Evolutionary conservation across 2,329 filamentous ascomycete genomes (phyloP).

Genomic region (Akanthomyces lecanii): DNA sequence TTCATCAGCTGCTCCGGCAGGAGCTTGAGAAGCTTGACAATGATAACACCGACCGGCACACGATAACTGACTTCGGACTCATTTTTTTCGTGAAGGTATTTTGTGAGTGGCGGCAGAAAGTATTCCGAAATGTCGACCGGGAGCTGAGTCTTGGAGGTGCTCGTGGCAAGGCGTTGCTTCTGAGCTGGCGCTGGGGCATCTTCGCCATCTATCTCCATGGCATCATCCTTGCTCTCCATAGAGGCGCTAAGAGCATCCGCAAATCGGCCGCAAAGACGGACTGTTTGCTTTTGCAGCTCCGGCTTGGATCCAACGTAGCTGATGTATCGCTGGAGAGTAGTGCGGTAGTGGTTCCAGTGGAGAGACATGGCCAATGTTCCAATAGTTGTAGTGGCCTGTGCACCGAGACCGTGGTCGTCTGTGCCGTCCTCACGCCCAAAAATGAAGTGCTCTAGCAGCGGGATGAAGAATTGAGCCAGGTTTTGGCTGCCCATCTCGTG

Average conservation of each 20-base stretch:
- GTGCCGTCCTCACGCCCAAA: constrained; percentile 69
- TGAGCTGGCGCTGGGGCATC: constrained; percentile 20
- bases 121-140: constrained; percentile 66
- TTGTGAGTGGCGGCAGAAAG: constrained; percentile 74
- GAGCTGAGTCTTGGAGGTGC: constrained; percentile 66
- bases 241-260: constrained; percentile 69
- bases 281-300: constrained; percentile 79
- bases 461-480: constrained; percentile 81
- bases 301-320: constrained; percentile 76
- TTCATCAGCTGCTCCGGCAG: constrained; percentile 70
- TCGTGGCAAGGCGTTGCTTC: constrained; percentile 50
- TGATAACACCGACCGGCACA: constrained; percentile 82
- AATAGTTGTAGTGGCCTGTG: constrained; percentile 80
- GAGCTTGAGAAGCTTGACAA: constrained; percentile 80
- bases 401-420: constrained; percentile 81
- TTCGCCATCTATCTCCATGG: constrained; percentile 40
- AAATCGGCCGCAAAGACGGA: constrained; percentile 75
- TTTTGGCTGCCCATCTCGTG: constrained; percentile 70
- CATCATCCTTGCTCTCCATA: constrained; percentile 31
- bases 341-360: constrained; percentile 87
- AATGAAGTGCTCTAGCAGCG: constrained; percentile 89
- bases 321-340: constrained; percentile 78
- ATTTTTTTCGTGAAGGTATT: constrained; percentile 89
- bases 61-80: constrained; percentile 91
- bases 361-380: constrained; percentile 69